Base-by-base conservation (phyloP, 2,329 filamentous ascomycete species). In the Rutstroemia sp. region DNA sequence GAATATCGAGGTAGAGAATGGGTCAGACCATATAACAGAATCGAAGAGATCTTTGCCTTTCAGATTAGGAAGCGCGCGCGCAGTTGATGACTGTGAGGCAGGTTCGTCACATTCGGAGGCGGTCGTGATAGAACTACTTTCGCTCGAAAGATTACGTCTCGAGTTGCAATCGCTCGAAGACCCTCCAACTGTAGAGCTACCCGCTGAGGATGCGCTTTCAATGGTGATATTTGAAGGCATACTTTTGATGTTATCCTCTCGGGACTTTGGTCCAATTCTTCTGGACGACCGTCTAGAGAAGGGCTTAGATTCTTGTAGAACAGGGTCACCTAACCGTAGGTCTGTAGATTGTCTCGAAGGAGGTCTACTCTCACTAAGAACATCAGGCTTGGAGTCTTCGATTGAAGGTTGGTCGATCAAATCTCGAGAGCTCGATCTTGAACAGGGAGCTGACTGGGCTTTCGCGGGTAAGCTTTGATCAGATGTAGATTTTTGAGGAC, bases 31-130 rank as follows among this genome's bases (percentile, higher is more conserved):
- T 56, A 89, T 82, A 27, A 83, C 82, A 16, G 80, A 79, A 68
- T 89, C 85, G 62, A 89, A 89, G 2, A 89, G 71, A 64, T 89
- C 86, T 55, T 82, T 80, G 2, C 86, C 86, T 66, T 87, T 87
- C 69, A 88, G 79, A 48, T 84, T 82, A 1, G 81, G 81, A 0
- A 86, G 65, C 21, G 58, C 61, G n/a, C 55, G 49, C 25, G 60
- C 47, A 17, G 54, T 51, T 23, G 58, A 58, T 17, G 58, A 55
- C 57, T 63, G 60, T 23, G 64, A 54, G 14, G 54, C 45, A 19
- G 54, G 52, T 12, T 57, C 54, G 17, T 52, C 54, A 6, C 34
- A 52, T 47, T 57, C 48, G 12, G 54, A 56, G 38, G 48, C 25
- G 38, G 54, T 46, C 12, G 54, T 56, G 46, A 46, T 54, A 9